These are phyloP conservation scores for Euphorbia schlechtendalii DNA, from an alignment of 441 rosid genomes.

Conservation along the genomic window DNA sequence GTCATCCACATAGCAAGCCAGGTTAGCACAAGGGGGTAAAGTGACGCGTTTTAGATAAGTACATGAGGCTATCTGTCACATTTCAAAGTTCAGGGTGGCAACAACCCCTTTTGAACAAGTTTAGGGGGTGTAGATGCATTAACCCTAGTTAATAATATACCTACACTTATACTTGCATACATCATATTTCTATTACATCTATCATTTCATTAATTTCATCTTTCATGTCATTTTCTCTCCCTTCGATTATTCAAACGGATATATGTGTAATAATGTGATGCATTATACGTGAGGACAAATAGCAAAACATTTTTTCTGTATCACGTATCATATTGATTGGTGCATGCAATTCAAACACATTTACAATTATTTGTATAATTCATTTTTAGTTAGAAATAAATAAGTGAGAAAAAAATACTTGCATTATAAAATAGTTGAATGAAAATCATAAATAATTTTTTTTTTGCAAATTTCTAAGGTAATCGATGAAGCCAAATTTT, in stretches of 20 bases:
- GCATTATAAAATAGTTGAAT: not conserved
- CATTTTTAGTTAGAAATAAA: no score
- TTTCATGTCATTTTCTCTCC: not conserved
- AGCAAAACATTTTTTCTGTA: not conserved
- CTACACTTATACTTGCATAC: no score
- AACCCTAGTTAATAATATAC: no score
- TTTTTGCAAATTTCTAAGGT: not conserved
- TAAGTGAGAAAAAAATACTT: not conserved
- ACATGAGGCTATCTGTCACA: no score
- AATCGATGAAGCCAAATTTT: slow-evolving; percentile 6
- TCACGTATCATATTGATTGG: not conserved
- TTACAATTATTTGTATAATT: not conserved
- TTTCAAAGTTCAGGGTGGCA: no score
- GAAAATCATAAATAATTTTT: not conserved
- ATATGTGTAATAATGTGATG: not conserved
- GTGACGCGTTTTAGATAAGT: no score
- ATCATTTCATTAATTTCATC: not conserved
- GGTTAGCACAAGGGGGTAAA: no score
- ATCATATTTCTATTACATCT: not conserved
- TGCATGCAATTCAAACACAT: not conserved
- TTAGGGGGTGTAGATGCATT: no score
- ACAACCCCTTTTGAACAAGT: no score
- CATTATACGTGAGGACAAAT: slow-evolving; percentile 1
- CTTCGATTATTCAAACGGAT: slow-evolving; percentile 11
- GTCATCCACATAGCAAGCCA: no score